A percentile compares a stretch with the other conserved stretches of the same genome.
phyloP scores from a whole-genome alignment of 164 flowering plant genomes.

The Magnolia changhungtana region DNA sequence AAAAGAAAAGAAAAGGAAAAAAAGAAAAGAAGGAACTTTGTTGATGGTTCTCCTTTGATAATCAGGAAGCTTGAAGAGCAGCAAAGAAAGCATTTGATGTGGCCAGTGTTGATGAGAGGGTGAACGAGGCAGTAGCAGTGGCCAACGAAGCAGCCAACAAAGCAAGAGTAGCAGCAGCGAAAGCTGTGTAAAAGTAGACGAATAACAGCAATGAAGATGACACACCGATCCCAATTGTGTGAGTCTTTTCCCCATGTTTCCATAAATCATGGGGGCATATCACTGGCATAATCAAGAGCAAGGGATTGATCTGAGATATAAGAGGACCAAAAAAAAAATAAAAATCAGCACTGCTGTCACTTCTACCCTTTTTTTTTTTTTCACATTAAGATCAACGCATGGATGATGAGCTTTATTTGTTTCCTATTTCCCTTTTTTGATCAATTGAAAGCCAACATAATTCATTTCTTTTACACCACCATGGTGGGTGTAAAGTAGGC shows the following conservation, averaged over 20 bases:
- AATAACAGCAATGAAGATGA: slow-evolving; percentile 26
- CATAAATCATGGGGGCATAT: not conserved
- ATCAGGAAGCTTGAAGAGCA: slow-evolving; percentile 83
- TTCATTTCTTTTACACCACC: no score
- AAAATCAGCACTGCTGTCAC: not conserved
- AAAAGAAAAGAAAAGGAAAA: no score
- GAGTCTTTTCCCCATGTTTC: slow-evolving; percentile 3
- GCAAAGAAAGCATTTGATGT: slow-evolving; percentile 73
- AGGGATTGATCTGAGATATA: no score
- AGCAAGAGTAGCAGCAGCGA: slow-evolving; percentile 91
- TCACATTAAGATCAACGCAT: not conserved
- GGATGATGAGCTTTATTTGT: not conserved
- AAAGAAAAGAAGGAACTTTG: not conserved
- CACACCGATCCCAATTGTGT: slow-evolving; percentile 23
- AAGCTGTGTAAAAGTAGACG: slow-evolving; percentile 87
- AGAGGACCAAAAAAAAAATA: not conserved
- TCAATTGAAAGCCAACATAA: not conserved
- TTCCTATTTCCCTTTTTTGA: not conserved
- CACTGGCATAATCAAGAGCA: not conserved
- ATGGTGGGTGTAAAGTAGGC: no score
- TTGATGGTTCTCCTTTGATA: not conserved
- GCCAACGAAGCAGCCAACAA: slow-evolving; percentile 93
- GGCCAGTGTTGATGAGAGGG: slow-evolving; percentile 76
- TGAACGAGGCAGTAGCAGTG: slow-evolving; percentile 66
- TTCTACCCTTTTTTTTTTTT: not conserved